Conservation (phyloP, 2,329 filamentous ascomycete species). For the Aspergillus fischeri region DNA sequence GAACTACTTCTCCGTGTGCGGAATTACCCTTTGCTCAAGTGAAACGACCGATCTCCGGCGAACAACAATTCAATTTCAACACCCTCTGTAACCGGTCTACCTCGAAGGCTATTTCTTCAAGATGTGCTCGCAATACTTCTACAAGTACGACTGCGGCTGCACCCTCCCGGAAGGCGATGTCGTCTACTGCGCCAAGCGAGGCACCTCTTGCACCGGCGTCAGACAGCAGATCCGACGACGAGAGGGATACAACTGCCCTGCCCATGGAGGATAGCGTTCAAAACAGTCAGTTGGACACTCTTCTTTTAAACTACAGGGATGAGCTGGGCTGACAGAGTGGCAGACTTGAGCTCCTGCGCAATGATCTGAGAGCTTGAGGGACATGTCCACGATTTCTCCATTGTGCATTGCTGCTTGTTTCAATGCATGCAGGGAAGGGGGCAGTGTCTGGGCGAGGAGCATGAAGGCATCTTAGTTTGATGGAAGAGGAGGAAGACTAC, state of each 20-base stretch:
- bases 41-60: neutral
- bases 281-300: neutral
- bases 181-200: slow-evolving; percentile 32
- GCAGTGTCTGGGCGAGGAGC: neutral
- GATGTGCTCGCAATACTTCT: slow-evolving; percentile 38
- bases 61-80: neutral
- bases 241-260: slow-evolving; percentile 31
- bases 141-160: slow-evolving; percentile 37
- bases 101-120: slow-evolving; percentile 5
- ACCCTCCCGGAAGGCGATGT: slow-evolving; percentile 29
- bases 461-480: neutral
- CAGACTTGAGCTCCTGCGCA: neutral
- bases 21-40: neutral
- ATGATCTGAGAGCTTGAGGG: neutral
- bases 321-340: neutral
- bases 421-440: neutral
- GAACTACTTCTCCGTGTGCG: neutral
- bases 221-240: slow-evolving; percentile 29
- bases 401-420: neutral
- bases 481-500: neutral
- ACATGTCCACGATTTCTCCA: neutral
- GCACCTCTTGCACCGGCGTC: slow-evolving; percentile 29
- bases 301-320: neutral
- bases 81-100: neutral
- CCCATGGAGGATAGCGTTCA: slow-evolving; percentile 21